phyloP scores from a whole-genome alignment of 2,329 filamentous ascomycete genomes.

The Epichloe gansuensis region DNA sequence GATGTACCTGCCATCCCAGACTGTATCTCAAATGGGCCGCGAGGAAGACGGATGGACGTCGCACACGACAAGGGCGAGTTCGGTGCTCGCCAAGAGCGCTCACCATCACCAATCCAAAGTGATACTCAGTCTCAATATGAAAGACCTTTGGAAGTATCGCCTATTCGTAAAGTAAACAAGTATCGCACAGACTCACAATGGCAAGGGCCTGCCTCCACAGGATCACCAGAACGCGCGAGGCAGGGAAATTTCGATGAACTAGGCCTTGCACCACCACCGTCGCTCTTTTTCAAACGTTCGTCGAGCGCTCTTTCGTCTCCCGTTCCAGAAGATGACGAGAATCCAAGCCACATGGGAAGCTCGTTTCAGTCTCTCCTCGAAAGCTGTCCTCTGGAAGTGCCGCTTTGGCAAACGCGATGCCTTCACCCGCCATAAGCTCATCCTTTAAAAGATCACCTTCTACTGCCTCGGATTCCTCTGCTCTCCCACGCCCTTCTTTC shows the following conservation, averaged over 20 bases:
- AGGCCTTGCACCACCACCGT: slow-evolving; percentile 37
- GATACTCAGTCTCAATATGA: slow-evolving; percentile 21
- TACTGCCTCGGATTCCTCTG: slow-evolving; percentile 68
- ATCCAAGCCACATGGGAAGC: slow-evolving; percentile 36
- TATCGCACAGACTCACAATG: slow-evolving; percentile 23
- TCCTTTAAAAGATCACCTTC: slow-evolving; percentile 70
- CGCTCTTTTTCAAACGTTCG: slow-evolving; percentile 38
- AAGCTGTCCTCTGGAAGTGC: slow-evolving; percentile 65
- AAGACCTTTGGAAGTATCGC: slow-evolving; percentile 16
- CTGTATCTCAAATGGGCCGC: slow-evolving; percentile 26
- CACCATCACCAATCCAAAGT: slow-evolving; percentile 40
- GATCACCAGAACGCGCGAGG: slow-evolving; percentile 34
- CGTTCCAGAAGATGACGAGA: slow-evolving; percentile 61
- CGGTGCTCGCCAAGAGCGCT: slow-evolving; percentile 45
- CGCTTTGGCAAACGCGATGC: slow-evolving; percentile 28
- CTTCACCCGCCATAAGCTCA: slow-evolving; percentile 46
- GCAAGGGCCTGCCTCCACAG: slow-evolving; percentile 19
- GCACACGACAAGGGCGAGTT: slow-evolving; percentile 27
- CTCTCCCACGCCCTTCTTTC: slow-evolving; percentile 61
- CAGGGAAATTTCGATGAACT: slow-evolving; percentile 37
- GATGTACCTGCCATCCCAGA: slow-evolving; percentile 33
- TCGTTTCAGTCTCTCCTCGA: slow-evolving; percentile 54
- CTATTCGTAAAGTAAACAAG: slow-evolving; percentile 21
- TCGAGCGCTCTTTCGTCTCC: slow-evolving; percentile 52
- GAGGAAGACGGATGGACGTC: slow-evolving; percentile 28